Base-by-base conservation (phyloP, 108 stramenopile species). In the Asterionellopsis glacialis region DNA sequence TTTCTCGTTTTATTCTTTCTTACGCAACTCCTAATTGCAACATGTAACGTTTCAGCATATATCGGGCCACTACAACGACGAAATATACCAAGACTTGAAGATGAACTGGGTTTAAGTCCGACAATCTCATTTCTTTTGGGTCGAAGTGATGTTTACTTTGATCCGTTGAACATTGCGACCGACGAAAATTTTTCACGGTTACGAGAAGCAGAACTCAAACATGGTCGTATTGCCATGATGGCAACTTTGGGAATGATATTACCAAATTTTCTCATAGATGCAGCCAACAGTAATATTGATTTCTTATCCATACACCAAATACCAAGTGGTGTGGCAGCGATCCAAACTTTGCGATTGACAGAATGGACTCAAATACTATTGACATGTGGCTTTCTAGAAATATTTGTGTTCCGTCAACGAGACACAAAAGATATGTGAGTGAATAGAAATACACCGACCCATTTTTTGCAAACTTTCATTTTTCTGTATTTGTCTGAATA, bases 171-270 rank as follows among this genome's bases (percentile, higher is more conserved):
- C 19, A 39, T 82, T 1, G 81, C 81, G 13, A 65, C 76, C 22
- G 75, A 85, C 25, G 72, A 79, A 14, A 83, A 82, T 42, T 76
- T 82, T 65, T 61, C 69, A 38, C 54, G 55, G 23, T 74, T 73
- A 33, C 72, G 84, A 23, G 84, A 85, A 66, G 61, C 76, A 27
- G 87, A 85, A 70, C 43, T 85, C 24, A 89, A 89, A 68, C 83
- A 85, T 73, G 84, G 82, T 11, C 65, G 84, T 41, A 47, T 85
- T 19, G 76, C 79, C 23, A 83, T 89, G 84, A 58, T 83, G 26
- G 83, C 83, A 21, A 59, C 64, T 16, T 11, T 69, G 6, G 61
- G 70, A 41, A 45, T 61, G 53, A 40, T 55, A 42, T 12, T 40
- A 38, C 63, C 63, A 28, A 16, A 7, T 33, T 7, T 16, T 44